Base-by-base conservation (phyloP, 495 filamentous ascomycete species). In the Penicillium longicatenatum region DNA sequence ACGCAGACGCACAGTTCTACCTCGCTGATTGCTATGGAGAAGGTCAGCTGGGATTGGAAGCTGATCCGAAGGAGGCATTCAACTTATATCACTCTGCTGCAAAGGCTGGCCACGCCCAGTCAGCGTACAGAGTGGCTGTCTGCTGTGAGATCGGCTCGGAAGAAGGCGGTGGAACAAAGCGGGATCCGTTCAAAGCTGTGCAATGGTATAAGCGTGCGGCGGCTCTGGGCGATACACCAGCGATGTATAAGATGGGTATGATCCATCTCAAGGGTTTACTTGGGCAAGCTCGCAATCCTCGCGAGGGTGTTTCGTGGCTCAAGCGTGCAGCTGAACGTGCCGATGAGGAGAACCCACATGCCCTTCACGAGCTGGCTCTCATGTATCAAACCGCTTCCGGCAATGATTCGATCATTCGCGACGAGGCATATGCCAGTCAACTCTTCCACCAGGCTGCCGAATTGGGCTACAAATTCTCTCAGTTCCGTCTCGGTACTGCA, bases 171-270 rank as follows among this genome's bases (percentile, higher is more conserved):
- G 94, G 94, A 17, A 97, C 94, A 11, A 85, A 88, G 49, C 89
- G 90, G 58, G 94, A 98, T 69, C 89, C 91, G 4, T 72, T 91
- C 62, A 97, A 97, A 75, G 92, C 94, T 9, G 90, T 98, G 29
- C 92, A 97, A 66, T 98, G 94, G 94, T 98, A 98, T 70, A 92
- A 92, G 69, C 91, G 92, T 19, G 91, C 93, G 12, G 92, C 94
- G 1, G 84, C 89, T 7, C 79, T 97, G 6, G 94, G 94, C 12
- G 93, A 98, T 64, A 88, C 89, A 0, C 87, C 92, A 0, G 94
- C 93, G 22, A 95, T 96, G 92, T 98, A 97, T 76, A 98, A 98
- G 72, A 87, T 98, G 73, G 94, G 94, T 51, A 93, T 96, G 85
- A 96, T 98, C 65, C 78, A 89, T 60, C 80, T 97, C 26, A 97